Percentiles rank a stretch among this genome's conserved stretches.
These are phyloP conservation scores for Stenocarpella maydis DNA, from an alignment of 2,329 filamentous ascomycete genomes.

Conservation along the genomic window DNA sequence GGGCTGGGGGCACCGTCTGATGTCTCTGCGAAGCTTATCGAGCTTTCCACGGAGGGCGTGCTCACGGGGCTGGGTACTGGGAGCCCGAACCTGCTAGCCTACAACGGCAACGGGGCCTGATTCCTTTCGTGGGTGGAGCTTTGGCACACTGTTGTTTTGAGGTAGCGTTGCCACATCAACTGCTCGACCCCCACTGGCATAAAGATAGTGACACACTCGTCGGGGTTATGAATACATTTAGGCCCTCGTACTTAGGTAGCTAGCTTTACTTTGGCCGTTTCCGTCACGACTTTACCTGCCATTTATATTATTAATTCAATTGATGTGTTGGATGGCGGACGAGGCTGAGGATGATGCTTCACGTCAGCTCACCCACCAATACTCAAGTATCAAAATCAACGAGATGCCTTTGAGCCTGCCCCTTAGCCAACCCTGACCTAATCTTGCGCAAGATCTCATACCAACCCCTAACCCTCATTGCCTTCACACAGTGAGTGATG, in stretches of 20 bases:
- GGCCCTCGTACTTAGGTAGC: too few species aligned
- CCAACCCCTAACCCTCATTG: too few species aligned
- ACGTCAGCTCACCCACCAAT: too few species aligned
- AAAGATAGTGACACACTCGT: not conserved
- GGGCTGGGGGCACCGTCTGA: conserved; percentile 48
- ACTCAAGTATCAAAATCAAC: too few species aligned
- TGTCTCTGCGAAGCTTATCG: conserved; percentile 52
- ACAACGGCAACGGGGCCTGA: conserved; percentile 36
- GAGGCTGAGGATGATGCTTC: too few species aligned
- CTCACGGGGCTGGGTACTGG: conserved; percentile 33
- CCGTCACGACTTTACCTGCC: not conserved
- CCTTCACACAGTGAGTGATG: too few species aligned
- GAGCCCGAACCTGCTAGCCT: conserved; percentile 39
- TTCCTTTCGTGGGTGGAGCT: not conserved
- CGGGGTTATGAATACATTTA: not conserved
- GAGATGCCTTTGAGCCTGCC: too few species aligned
- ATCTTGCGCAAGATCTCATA: too few species aligned
- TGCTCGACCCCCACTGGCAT: not conserved
- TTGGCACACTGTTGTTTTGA: not conserved
- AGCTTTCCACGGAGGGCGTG: conserved; percentile 44
- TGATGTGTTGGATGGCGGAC: too few species aligned
- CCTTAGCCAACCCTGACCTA: too few species aligned
- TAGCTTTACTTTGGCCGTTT: too few species aligned
- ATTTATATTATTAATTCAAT: not conserved
- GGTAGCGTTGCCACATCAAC: not conserved